Percentiles rank a stretch among this genome's conserved stretches.
Conservation (phyloP, 345 rosid species). For the Nephelium lappaceum region DNA sequence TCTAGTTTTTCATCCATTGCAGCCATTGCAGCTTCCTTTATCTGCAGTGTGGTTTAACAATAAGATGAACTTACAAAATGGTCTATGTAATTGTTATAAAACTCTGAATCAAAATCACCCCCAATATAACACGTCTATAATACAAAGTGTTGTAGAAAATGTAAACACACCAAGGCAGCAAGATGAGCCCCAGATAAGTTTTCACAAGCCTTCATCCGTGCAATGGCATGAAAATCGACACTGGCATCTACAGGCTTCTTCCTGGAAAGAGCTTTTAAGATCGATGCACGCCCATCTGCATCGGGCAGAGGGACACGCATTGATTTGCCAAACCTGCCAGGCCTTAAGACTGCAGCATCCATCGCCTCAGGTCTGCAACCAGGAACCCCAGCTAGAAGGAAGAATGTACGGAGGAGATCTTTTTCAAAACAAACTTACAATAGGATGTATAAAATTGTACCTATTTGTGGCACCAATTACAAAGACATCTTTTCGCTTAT, state of each 20-base stretch:
- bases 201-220: too few relatives aligned
- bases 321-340: conserved; percentile 43
- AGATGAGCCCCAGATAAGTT: conserved; percentile 66
- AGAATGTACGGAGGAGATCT: too few relatives aligned
- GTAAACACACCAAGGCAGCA: conserved; percentile 60
- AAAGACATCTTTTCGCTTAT: conserved; percentile 68
- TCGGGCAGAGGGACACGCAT: conserved; percentile 80
- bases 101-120: not conserved
- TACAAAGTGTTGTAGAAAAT: too few relatives aligned
- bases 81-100: not conserved
- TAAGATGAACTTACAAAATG: too few relatives aligned
- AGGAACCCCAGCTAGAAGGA: conserved; percentile 16
- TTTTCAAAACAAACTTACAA: not conserved
- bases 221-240: too few relatives aligned
- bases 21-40: conserved; percentile 69
- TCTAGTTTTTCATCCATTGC: conserved; percentile 58
- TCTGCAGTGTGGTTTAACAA: conserved; percentile 31
- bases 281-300: conserved; percentile 72
- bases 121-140: too few relatives aligned
- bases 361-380: conserved; percentile 76
- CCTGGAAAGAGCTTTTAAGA: conserved; percentile 52
- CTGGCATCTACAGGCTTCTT: too few relatives aligned
- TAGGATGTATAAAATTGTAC: conserved; percentile 24
- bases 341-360: conserved; percentile 84
- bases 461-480: conserved; percentile 95